phyloP scores from a whole-genome alignment of 169 alveolate species.

The Plasmodium vivax region DNA sequence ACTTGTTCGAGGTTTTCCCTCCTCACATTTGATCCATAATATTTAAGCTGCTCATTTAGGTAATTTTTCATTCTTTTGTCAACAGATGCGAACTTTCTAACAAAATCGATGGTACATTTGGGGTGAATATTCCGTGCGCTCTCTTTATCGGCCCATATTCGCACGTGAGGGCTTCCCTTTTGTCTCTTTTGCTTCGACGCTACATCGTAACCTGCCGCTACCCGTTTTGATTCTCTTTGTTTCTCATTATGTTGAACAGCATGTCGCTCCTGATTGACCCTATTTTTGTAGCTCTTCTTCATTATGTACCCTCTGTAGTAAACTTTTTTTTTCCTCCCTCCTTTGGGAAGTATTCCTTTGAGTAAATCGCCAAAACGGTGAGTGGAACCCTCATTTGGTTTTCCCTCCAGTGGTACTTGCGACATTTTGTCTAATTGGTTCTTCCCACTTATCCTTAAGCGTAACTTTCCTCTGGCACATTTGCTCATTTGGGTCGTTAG shows the following conservation, averaged over 20 bases:
- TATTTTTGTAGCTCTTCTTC: neutral
- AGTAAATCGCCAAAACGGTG: neutral
- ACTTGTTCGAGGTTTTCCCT: slow-evolving; percentile 13
- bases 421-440: neutral
- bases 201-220: neutral
- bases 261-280: neutral
- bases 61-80: slow-evolving; percentile 34
- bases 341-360: neutral
- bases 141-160: neutral
- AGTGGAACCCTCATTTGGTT: neutral
- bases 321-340: neutral
- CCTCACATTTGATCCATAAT: slow-evolving; percentile 15
- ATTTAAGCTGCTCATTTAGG: slow-evolving; percentile 53
- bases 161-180: neutral
- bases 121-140: neutral
- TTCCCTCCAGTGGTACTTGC: neutral
- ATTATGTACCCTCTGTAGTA: neutral
- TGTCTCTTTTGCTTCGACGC: neutral
- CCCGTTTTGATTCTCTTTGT: neutral
- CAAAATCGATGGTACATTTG: neutral
- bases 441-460: neutral
- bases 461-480: neutral
- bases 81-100: neutral
- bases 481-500: neutral
- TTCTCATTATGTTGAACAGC: neutral